Percentiles rank a stretch among this genome's conserved stretches.
Conservation (phyloP, 176 grass and related monocot species). For the Hyparrhenia diplandra region DNA sequence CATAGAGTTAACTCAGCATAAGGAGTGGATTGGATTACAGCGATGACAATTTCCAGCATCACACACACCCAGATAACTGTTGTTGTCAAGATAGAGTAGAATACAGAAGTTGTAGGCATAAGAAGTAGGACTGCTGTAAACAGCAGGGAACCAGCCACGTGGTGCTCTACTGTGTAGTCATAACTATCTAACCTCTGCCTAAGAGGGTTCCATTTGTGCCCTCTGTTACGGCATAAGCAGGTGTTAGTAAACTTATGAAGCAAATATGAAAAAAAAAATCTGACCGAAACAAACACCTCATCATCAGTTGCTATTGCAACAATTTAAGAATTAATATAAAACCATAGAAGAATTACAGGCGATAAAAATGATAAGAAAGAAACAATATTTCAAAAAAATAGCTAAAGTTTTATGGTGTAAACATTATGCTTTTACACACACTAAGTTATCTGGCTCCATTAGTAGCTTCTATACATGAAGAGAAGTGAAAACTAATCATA, state of each 20-base stretch:
- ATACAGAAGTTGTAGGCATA: constrained; percentile 75
- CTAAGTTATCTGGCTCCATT: not conserved
- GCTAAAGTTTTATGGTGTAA: not conserved
- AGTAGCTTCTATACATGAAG: not conserved
- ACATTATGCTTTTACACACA: not conserved
- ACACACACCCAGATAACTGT: constrained; percentile 50
- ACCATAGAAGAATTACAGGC: not conserved
- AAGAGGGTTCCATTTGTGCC: constrained; percentile 83
- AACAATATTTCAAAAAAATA: not conserved
- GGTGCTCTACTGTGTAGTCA: constrained; percentile 83
- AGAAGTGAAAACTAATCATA: not conserved
- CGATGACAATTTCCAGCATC: constrained; percentile 52
- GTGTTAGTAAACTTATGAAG: not conserved
- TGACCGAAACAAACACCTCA: constrained; percentile 9
- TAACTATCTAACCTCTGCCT: constrained; percentile 82
- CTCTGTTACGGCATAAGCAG: constrained; percentile 51
- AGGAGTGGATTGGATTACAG: constrained; percentile 74
- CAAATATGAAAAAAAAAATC: not conserved
- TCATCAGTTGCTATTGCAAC: not conserved
- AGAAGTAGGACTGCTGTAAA: constrained; percentile 88
- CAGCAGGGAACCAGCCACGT: constrained; percentile 87
- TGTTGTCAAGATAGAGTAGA: constrained; percentile 84
- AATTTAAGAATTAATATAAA: not conserved
- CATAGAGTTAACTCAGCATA: constrained; percentile 61
- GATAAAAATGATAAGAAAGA: not conserved